A percentile compares a stretch with the other conserved stretches of the same genome.
phyloP scores from a whole-genome alignment of 441 rosid genomes.

The Erodium chrysanthum region DNA sequence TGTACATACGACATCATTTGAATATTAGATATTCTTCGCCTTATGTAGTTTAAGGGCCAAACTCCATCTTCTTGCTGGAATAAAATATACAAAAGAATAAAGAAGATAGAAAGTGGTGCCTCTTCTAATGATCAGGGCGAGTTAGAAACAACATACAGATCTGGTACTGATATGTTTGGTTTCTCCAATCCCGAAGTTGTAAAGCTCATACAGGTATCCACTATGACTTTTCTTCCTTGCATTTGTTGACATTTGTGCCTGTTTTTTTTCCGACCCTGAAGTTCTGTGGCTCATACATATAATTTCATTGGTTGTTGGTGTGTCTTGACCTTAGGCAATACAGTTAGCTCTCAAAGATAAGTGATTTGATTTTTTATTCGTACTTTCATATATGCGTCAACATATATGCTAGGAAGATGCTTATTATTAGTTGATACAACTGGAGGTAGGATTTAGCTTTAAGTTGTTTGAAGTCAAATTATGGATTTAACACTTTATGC shows the following conservation, averaged over 20 bases:
- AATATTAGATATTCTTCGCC: neutral
- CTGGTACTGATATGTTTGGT: conserved; percentile 90
- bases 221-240: neutral
- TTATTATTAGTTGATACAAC: too few relatives aligned
- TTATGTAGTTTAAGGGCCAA: conserved; percentile 60
- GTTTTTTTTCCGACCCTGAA: neutral
- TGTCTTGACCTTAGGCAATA: neutral
- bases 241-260: neutral
- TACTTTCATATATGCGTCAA: too few relatives aligned
- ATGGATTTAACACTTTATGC: too few relatives aligned
- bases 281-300: neutral
- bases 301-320: neutral
- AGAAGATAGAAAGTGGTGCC: conserved; percentile 30
- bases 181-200: conserved; percentile 75
- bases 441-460: too few relatives aligned
- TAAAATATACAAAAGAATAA: conserved; percentile 54
- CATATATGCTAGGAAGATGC: too few relatives aligned
- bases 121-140: conserved; percentile 29
- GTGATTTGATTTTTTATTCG: too few relatives aligned
- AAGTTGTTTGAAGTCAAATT: too few relatives aligned
- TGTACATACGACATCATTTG: neutral
- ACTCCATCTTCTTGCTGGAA: conserved; percentile 88
- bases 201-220: conserved; percentile 63
- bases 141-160: conserved; percentile 28
- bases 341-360: too few relatives aligned